These are phyloP conservation scores for Helicocarpus griseus DNA, from an alignment of 2,329 filamentous ascomycete species.

Conservation along the genomic window DNA sequence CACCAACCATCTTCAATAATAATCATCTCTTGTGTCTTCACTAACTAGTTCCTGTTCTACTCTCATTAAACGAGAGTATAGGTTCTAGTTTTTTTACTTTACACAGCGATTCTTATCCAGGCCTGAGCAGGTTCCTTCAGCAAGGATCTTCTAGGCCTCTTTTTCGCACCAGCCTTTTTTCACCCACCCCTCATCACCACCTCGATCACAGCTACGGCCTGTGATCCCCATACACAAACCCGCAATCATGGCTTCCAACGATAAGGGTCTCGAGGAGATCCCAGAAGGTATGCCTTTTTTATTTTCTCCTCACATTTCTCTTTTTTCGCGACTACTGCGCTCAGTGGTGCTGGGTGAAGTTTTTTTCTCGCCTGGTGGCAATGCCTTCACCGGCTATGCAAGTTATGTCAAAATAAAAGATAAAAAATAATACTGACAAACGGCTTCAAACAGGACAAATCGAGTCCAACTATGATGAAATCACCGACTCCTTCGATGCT, in stretches of 20 bases:
- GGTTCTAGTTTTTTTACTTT: conserved; percentile 24
- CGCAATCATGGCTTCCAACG: conserved; percentile 92
- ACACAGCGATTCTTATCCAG: conserved; percentile 9
- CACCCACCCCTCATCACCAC: conserved; percentile 12
- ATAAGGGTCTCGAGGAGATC: conserved; percentile 97
- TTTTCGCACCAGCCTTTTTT: conserved; percentile 21
- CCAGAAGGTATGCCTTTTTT: conserved; percentile 65
- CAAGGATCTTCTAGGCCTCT: conserved; percentile 26
- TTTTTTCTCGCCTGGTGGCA: not conserved
- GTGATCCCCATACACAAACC: conserved; percentile 50
- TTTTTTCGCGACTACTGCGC: not conserved
- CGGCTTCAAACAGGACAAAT: conserved; percentile 67
- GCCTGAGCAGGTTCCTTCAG: conserved; percentile 20
- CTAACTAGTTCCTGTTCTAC: conserved; percentile 23
- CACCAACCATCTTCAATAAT: conserved; percentile 8
- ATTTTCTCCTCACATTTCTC: not conserved
- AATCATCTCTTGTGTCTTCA: not conserved
- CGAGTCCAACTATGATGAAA: conserved; percentile 99
- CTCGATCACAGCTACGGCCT: conserved; percentile 67
- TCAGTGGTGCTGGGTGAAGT: not conserved
- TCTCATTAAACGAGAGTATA: conserved; percentile 25
- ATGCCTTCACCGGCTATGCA: not conserved
- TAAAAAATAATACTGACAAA: conserved; percentile 5
- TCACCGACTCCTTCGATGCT: conserved; percentile 96
- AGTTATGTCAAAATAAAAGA: no score